Evolutionary conservation across 2,329 filamentous ascomycete species (phyloP).

Genomic region (Cladosporium phlei): DNA sequence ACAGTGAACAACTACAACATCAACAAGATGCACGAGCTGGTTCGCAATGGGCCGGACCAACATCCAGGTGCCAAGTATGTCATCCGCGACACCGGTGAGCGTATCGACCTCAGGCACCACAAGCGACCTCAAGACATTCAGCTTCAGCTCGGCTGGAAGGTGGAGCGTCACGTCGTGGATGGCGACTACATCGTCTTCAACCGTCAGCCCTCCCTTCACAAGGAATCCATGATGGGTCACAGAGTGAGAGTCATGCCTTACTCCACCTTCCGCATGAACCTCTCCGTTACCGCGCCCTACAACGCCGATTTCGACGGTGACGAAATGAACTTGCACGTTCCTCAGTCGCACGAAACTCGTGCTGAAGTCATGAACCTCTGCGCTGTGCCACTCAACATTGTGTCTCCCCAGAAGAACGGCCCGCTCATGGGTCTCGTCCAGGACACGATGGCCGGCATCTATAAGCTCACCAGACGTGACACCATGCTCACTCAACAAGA

Average conservation of each 20-base stretch:
- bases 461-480: constrained; percentile 93
- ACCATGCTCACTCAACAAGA: constrained; percentile 84
- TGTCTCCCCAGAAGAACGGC: constrained; percentile 93
- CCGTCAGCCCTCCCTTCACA: constrained; percentile 96
- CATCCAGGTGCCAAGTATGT: constrained; percentile 97
- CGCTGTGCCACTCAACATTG: constrained; percentile 97
- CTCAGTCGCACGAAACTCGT: constrained; percentile 92
- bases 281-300: constrained; percentile 97
- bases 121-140: constrained; percentile 81
- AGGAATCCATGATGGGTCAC: constrained; percentile 99
- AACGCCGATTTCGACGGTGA: constrained; percentile 99
- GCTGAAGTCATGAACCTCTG: constrained; percentile 92
- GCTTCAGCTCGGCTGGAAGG: constrained; percentile 95
- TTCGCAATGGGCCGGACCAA: constrained; percentile 89
- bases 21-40: constrained; percentile 78
- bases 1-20: constrained; percentile 98
- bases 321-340: constrained; percentile 99
- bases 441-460: constrained; percentile 91
- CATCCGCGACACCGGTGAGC: constrained; percentile 84
- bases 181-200: constrained; percentile 99
- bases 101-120: constrained; percentile 91
- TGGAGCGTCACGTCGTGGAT: constrained; percentile 92
- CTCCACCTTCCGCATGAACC: constrained; percentile 94
- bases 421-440: constrained; percentile 99
- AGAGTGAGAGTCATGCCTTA: constrained; percentile 97